Evolutionary conservation across 768 basidiomycete genomes (phyloP), one percentile per base, ranked within the genome.

Genomic region (Amanita rubescens): DNA sequence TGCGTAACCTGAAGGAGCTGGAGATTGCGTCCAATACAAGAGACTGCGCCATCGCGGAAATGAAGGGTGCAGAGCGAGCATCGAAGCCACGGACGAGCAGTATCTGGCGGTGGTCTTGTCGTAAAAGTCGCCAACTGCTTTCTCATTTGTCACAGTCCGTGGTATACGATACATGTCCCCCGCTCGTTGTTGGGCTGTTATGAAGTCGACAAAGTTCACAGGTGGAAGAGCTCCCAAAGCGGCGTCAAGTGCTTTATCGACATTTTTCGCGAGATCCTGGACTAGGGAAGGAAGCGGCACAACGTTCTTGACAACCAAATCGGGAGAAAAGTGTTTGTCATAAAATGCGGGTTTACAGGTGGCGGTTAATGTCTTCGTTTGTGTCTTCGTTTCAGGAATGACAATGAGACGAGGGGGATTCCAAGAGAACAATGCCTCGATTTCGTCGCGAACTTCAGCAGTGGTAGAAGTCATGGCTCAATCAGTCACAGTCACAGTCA

Each of bases 51-150:
- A 60, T 42, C 15, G 4, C 12, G 55, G 55, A 49, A 42, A 57
- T 49, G 55, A 52, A 46, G 55, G 55, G 52, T 62, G 60, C 30
- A 59, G 51, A 35, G 54, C 54, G 53, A 60, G 61, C 5, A 54
- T 59, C 32, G 59, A 60, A 53, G 61, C 61, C 43, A 62, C 48
- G 34, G n/a, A 39, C 15, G 38, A 19, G 46, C 50, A 57, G 55
- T 54, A 59, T 34, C 5, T 50, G 27, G 50, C 60, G 35, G 58
- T 57, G 43, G 58, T 61, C 34, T 30, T n/a, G 33, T 52, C 19
- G 52, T 59, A 56, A 58, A 42, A 51, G 12, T 45, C 22, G 37
- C 4, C 27, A 32, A 47, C 41, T 51, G 48, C 48, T 37, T 51
- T 51, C 54, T 37, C 34, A 41, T 55, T 41, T 51, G 10, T 30